Evolutionary conservation across 140 eudicot genomes (phyloP), one percentile per base, ranked within the genome.

Genomic region (Senecio squalidus): DNA sequence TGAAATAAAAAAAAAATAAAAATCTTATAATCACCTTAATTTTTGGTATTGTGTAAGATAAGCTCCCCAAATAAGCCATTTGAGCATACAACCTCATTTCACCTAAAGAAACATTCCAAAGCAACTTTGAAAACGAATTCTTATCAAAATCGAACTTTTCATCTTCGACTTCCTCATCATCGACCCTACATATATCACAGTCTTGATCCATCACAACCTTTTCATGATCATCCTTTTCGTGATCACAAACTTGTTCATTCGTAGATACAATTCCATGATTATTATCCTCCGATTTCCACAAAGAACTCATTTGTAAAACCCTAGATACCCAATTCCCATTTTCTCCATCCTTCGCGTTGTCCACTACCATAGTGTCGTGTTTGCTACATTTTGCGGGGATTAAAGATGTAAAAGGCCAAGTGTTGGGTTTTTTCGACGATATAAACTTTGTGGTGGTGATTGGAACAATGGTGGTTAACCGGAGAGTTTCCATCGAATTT

Each of bases 31-130:
- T 17, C 49, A 91, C 98, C 98, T 91, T 87, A 76, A 92, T 87
- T 45, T 76, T 71, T 20, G 96, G 80, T 23, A 92, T 84, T 57
- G 79, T 67, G 79, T 87, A 92, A 45, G 98, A 95, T 68, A 87
- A 77, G 66, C 67, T 82, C 10, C 98, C 96, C 77, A 92, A 82
- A 74, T 77, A 84, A 57, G 89, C 91, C 82, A 92, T 33, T 64
- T 80, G 74, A 79, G 96, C 86, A 80, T 87, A 92, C 71, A 92
- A 60, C 41, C 94, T 84, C 15, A 95, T 94, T 34, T 92, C 95
- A 10, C 78, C 67, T 47, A 92, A 69, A 20, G 95, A 75, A 44
- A 92, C 96, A 55, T 64, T 84, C 52, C 56, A 60, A 10, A 92
- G 79, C 76, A 88, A 62, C 64, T 82, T 82, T n/a, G 83, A 75